These are phyloP conservation scores for Leptodontidium sp. DNA, from an alignment of 2,329 filamentous ascomycete species.

Conservation along the genomic window DNA sequence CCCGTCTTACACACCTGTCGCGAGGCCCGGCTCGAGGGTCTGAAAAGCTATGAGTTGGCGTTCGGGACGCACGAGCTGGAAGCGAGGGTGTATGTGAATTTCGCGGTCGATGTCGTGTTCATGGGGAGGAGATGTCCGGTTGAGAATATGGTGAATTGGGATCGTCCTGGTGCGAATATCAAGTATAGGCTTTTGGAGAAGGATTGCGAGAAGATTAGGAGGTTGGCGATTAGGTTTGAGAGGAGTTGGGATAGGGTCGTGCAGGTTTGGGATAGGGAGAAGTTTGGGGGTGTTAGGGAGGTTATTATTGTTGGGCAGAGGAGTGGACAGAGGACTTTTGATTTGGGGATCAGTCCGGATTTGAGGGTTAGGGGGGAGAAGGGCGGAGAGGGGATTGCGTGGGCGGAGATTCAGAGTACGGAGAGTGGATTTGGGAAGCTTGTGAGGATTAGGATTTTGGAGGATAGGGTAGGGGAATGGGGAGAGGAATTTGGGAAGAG, in stretches of 20 bases:
- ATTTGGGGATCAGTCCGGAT: not conserved
- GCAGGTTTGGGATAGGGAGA: not conserved
- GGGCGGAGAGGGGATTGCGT: not conserved
- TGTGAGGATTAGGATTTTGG: not conserved
- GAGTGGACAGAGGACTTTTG: not conserved
- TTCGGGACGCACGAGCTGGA: not conserved
- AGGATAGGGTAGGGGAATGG: not conserved
- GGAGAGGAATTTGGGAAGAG: not conserved
- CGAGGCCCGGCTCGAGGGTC: not conserved
- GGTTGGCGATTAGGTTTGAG: constrained; percentile 1
- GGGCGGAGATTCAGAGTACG: not conserved
- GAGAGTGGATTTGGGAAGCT: not conserved
- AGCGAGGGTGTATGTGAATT: not conserved
- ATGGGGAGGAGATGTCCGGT: not conserved
- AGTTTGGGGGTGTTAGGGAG: not conserved
- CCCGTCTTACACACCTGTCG: not conserved
- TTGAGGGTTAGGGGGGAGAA: not conserved
- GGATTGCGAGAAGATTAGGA: not conserved
- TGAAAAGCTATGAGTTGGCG: not conserved
- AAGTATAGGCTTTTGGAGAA: too few relatives aligned
- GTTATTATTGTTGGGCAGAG: not conserved
- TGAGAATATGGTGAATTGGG: too few relatives aligned
- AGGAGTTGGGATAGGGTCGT: not conserved
- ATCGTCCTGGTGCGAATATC: too few relatives aligned
- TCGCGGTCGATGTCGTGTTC: not conserved